A percentile compares a stretch with the other conserved stretches of the same genome.
Evolutionary conservation across 1,139 yeast genomes (phyloP).

Genomic region (Pichia sp.): DNA sequence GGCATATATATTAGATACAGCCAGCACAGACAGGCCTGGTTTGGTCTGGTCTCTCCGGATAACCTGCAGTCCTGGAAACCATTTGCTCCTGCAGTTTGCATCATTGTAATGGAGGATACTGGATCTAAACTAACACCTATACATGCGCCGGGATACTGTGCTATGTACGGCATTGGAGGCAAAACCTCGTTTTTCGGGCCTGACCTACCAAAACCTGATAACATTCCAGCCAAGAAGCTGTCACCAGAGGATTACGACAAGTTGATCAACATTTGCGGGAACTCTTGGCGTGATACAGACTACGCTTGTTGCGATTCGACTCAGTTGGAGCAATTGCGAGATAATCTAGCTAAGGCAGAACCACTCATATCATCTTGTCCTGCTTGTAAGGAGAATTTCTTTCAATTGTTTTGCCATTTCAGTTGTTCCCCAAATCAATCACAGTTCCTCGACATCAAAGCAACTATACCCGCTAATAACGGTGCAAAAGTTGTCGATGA

Average conservation of each 20-base stretch:
- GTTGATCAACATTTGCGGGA: constrained; percentile 64
- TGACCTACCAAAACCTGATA: constrained; percentile 69
- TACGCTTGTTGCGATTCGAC: constrained; percentile 48
- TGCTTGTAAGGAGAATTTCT: constrained; percentile 83
- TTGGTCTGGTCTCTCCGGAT: not conserved
- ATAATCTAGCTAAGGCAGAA: constrained; percentile 65
- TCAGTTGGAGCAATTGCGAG: constrained; percentile 41
- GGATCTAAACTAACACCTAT: constrained; percentile 2
- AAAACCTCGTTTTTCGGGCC: constrained; percentile 73
- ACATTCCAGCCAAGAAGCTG: constrained; percentile 33
- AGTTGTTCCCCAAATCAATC: constrained; percentile 88
- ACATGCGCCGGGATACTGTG: constrained; percentile 37
- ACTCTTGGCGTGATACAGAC: constrained; percentile 41
- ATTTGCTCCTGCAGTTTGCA: not conserved
- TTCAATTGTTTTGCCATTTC: constrained; percentile 78
- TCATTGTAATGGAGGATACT: not conserved
- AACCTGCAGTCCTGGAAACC: not conserved
- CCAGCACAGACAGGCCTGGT: too few relatives aligned
- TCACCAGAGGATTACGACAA: constrained; percentile 35
- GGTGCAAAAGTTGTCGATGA: constrained; percentile 63
- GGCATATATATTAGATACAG: too few relatives aligned
- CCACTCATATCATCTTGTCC: constrained; percentile 87
- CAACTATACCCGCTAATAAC: constrained; percentile 43
- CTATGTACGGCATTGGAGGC: constrained; percentile 63
- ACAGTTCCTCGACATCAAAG: constrained; percentile 59